Conservation (phyloP, 2,329 filamentous ascomycete species). For the Calonectria ilicicola region DNA sequence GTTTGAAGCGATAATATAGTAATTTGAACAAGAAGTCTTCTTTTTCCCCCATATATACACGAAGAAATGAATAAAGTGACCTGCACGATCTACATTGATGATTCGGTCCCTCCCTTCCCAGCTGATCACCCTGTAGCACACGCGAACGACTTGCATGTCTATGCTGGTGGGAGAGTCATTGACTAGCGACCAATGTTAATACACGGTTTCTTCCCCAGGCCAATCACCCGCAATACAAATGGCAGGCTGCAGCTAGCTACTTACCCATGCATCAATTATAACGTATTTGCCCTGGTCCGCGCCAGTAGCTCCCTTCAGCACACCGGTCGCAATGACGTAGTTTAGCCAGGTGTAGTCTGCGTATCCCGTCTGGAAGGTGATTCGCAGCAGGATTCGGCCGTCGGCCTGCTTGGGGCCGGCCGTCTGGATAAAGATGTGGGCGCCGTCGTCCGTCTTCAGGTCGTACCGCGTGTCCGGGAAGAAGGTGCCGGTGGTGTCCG, state of each 20-base stretch:
- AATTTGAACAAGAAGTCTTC: not conserved
- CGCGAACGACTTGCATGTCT: not conserved
- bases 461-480: slow-evolving; percentile 54
- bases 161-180: not conserved
- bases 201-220: not conserved
- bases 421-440: slow-evolving; percentile 52
- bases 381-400: slow-evolving; percentile 38
- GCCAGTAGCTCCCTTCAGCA: slow-evolving; percentile 26
- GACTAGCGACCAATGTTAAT: not conserved
- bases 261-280: slow-evolving; percentile 41
- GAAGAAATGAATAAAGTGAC: not conserved
- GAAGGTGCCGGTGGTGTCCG: slow-evolving; percentile 50
- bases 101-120: not conserved
- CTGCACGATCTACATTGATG: slow-evolving; percentile 12
- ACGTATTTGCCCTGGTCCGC: slow-evolving; percentile 36
- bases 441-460: slow-evolving; percentile 52
- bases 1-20: not conserved
- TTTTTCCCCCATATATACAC: not conserved
- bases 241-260: not conserved
- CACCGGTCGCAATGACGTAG: slow-evolving; percentile 43
- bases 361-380: slow-evolving; percentile 50
- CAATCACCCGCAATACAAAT: not conserved
- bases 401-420: slow-evolving; percentile 51
- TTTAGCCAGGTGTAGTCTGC: slow-evolving; percentile 53
- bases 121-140: not conserved